Base-by-base conservation (phyloP, 257 asterid species). In the Vinca minor region DNA sequence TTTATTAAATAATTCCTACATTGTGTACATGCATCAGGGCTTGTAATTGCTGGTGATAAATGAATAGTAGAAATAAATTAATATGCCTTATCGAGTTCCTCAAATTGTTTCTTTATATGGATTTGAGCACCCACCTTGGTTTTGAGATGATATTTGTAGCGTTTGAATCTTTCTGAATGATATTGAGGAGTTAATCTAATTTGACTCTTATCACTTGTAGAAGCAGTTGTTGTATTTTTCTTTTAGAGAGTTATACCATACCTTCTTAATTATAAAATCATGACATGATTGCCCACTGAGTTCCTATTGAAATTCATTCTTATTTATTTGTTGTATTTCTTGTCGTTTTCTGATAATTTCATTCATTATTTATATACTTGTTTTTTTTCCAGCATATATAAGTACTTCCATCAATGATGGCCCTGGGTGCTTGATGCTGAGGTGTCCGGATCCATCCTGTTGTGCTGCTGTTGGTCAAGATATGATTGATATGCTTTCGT, bases 381-480 rank as follows among this genome's bases (percentile, higher is more conserved):
- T 49, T 49, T 48, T 69, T 53, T 77, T n/a, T n/a, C n/a, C n/a
- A 91, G 97, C 89, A 78, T 91, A 91, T 77, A 78, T 91, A 60
- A 82, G 85, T 78, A 81, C 96, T 64, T 78, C 96, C 75, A 85
- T 91, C 76, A 81, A 83, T 52, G 96, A 84, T 69, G 98, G 98
- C 60, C 96, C 96, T 69, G 98, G 96, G 60, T 85, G 96, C 86
- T 87, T 92, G 82, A 76, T 70, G 71, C 73, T 89, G 84, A 82
- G 94, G 73, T 92, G 98, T 69, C 96, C 98, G 59, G 91, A 81
- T 73, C 95, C 91, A 41, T 79, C 91, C 20, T 92, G 96, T 48
- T 83, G 70, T 47, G 86, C 93, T 69, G 88, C 96, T 74, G 73
- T 92, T 78, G 95, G 96, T 65, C 96, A 81, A 78, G 94, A 92